Conservation (phyloP, 192 early-diverging fungal species). For the Thamnidium elegans region DNA sequence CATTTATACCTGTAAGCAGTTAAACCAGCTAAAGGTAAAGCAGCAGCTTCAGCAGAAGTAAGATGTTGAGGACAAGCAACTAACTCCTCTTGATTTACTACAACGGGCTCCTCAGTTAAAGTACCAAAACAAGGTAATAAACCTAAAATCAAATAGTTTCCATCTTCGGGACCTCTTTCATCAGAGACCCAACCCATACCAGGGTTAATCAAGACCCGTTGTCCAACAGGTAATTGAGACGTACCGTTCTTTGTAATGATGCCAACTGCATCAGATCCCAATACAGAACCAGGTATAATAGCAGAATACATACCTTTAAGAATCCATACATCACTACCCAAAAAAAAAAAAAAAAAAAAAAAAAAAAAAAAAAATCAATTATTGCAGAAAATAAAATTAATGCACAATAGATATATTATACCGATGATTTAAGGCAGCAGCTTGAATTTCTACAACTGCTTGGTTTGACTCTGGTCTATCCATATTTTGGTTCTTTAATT, state of each 20-base stretch:
- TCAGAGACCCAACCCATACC: conserved; percentile 47
- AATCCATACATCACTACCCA: conserved; percentile 33
- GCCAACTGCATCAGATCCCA: conserved; percentile 29
- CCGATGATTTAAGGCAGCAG: conserved; percentile 22
- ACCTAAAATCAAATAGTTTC: conserved; percentile 40
- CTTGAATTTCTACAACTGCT: conserved; percentile 20
- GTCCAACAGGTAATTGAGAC: background rate
- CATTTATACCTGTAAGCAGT: conserved; percentile 45
- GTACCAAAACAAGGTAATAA: conserved; percentile 42
- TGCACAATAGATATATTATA: conserved; percentile 5
- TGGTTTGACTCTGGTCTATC: conserved; percentile 3
- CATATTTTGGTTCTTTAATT: background rate
- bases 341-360: no score
- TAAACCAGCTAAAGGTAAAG: conserved; percentile 66
- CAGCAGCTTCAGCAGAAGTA: conserved; percentile 58
- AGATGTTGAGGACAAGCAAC: conserved; percentile 57
- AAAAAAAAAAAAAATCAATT: background rate
- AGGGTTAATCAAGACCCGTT: conserved; percentile 12
- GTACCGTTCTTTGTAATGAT: conserved; percentile 17
- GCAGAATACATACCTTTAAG: conserved; percentile 27
- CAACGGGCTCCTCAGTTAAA: conserved; percentile 51
- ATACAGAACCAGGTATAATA: conserved; percentile 20
- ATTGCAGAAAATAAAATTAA: background rate
- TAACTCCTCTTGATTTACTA: conserved; percentile 42
- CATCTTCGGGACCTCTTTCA: conserved; percentile 48